Conservation (phyloP, 257 asterid species). For the Gentiana dahurica region DNA sequence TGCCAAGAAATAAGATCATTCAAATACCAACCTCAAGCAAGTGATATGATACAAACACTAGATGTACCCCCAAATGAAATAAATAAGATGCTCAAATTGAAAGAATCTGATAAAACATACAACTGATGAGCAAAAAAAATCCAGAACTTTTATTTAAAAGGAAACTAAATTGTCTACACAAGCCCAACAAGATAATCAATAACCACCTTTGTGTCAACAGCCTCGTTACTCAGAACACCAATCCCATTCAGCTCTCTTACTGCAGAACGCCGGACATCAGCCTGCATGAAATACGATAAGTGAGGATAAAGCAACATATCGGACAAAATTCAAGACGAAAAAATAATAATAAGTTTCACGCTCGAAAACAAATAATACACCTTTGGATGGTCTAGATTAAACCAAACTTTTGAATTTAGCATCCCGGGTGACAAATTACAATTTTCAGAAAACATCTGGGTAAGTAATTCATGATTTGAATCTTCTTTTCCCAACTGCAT, state of each 20-base stretch:
- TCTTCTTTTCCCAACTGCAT: slow-evolving; percentile 40
- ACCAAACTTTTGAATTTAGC: slow-evolving; percentile 50
- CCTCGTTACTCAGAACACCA: slow-evolving; percentile 41
- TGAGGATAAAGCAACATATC: slow-evolving; percentile 6
- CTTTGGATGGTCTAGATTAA: slow-evolving; percentile 78
- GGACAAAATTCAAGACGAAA: neutral
- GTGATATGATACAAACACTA: no score
- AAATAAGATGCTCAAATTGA: no score
- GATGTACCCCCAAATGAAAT: no score
- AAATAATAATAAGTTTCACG: slow-evolving; percentile 4
- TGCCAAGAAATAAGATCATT: no score
- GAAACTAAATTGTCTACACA: neutral
- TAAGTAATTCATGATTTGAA: slow-evolving; percentile 44
- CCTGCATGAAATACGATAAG: slow-evolving; percentile 28
- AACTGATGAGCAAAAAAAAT: no score
- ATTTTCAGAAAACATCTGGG: slow-evolving; percentile 51
- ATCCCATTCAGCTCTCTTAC: slow-evolving; percentile 44
- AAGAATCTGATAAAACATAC: no score
- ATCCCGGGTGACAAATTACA: slow-evolving; percentile 34
- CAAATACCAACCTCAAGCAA: no score
- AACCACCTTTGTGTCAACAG: slow-evolving; percentile 53
- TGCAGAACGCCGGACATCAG: slow-evolving; percentile 63
- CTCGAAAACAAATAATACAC: slow-evolving; percentile 24
- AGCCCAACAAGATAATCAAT: slow-evolving; percentile 1
- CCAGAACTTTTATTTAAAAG: no score